Percentiles rank a stretch among this genome's conserved stretches.
These are phyloP conservation scores for Komagataella kurtzmanii DNA, from an alignment of 805 yeast genomes.

Conservation along the genomic window DNA sequence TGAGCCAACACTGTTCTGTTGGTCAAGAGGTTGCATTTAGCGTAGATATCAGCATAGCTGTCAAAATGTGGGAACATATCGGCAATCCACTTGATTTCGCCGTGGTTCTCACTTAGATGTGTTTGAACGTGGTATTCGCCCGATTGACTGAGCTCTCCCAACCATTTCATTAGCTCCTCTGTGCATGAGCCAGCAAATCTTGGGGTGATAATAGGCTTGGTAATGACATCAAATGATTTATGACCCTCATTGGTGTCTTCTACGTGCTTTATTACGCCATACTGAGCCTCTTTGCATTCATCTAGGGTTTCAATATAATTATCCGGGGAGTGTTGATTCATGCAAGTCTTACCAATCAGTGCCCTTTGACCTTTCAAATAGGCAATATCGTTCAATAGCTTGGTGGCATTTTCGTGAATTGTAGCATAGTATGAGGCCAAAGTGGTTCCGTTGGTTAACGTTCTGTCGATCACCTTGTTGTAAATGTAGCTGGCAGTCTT, in stretches of 20 bases:
- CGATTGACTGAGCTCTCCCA: constrained; percentile 37
- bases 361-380: constrained; percentile 70
- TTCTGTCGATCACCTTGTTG: constrained; percentile 48
- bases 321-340: constrained; percentile 74
- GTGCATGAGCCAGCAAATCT: constrained; percentile 84
- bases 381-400: constrained; percentile 62
- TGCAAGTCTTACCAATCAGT: constrained; percentile 84
- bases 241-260: constrained; percentile 11
- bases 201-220: constrained; percentile 73
- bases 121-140: constrained; percentile 60
- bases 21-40: constrained; percentile 40
- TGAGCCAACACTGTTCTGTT: constrained; percentile 71
- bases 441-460: constrained; percentile 77
- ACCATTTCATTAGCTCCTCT: constrained; percentile 37
- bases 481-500: constrained; percentile 50
- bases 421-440: constrained; percentile 89
- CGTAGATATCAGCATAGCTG: constrained; percentile 64
- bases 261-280: constrained; percentile 40
- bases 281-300: constrained; percentile 38
- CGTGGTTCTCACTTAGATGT: constrained; percentile 65
- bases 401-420: constrained; percentile 65
- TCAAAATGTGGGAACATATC: constrained; percentile 57
- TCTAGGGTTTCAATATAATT: constrained; percentile 46
- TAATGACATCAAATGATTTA: constrained; percentile 33
- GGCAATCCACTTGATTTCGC: constrained; percentile 60